phyloP scores from a whole-genome alignment of 73 alveolate species.

The Urostyla sp. region DNA sequence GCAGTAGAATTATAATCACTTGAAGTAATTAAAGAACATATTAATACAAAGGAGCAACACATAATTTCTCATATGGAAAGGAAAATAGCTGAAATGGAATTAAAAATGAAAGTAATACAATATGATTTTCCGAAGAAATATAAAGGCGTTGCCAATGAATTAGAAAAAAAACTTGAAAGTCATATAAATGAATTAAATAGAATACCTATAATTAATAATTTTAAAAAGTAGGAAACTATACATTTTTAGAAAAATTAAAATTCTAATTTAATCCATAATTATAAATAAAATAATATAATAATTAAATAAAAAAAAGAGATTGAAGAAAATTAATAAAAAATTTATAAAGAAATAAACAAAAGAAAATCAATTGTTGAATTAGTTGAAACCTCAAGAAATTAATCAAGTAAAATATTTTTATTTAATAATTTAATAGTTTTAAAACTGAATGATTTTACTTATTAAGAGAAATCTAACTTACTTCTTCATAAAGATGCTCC shows the following conservation, averaged over 20 bases:
- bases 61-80: conserved; percentile 32
- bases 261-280: neutral
- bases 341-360: neutral
- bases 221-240: too few species aligned
- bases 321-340: neutral
- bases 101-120: conserved; percentile 5
- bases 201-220: too few species aligned
- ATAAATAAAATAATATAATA: neutral
- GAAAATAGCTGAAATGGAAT: conserved; percentile 34
- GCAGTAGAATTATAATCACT: neutral
- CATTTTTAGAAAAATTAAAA: too few species aligned
- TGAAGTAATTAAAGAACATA: neutral
- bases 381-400: neutral
- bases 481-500: conserved; percentile 33
- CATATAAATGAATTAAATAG: too few species aligned
- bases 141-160: conserved; percentile 47
- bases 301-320: neutral
- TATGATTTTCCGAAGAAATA: neutral
- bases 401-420: conserved; percentile 17
- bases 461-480: conserved; percentile 20
- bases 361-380: neutral
- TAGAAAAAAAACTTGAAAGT: conserved; percentile 8
- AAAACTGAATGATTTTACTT: neutral
- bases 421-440: neutral
- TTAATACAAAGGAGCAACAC: conserved; percentile 8